Percentiles rank a stretch among this genome's conserved stretches.
Evolutionary conservation across 345 rosid species (phyloP).

Genomic region (Eucalyptus marginata): DNA sequence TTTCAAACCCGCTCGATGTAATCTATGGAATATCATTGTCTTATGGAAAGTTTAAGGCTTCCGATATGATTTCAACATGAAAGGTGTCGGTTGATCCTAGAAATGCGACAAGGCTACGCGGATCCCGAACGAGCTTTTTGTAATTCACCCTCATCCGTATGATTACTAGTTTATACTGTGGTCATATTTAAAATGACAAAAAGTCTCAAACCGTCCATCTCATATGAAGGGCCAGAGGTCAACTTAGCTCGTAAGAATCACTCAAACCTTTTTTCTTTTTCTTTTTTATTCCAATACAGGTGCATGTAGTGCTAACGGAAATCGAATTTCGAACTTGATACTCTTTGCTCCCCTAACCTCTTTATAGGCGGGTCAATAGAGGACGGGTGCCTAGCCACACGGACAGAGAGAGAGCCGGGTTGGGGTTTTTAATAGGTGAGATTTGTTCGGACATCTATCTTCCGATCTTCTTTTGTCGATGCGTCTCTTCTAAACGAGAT

Average conservation of each 20-base stretch:
- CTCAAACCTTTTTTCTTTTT: neutral
- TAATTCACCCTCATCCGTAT: neutral
- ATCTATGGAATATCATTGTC: neutral
- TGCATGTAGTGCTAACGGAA: neutral
- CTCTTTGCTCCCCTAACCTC: neutral
- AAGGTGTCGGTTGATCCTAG: neutral
- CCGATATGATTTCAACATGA: neutral
- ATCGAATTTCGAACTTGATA: neutral
- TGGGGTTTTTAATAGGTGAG: neutral
- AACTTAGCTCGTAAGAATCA: neutral
- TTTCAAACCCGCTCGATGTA: neutral
- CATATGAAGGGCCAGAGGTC: neutral
- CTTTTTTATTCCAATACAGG: neutral
- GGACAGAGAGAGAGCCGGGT: neutral
- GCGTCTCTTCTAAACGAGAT: neutral
- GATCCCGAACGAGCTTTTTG: neutral
- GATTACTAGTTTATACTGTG: neutral
- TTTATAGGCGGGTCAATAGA: neutral
- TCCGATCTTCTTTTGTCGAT: neutral
- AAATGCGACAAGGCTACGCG: neutral
- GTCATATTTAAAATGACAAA: neutral
- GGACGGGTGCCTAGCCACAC: neutral
- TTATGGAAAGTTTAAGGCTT: neutral
- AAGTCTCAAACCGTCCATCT: neutral
- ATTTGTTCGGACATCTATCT: neutral